Base-by-base conservation (phyloP, 1,284 basidiomycete species). In the Microbotryum scabiosae region DNA sequence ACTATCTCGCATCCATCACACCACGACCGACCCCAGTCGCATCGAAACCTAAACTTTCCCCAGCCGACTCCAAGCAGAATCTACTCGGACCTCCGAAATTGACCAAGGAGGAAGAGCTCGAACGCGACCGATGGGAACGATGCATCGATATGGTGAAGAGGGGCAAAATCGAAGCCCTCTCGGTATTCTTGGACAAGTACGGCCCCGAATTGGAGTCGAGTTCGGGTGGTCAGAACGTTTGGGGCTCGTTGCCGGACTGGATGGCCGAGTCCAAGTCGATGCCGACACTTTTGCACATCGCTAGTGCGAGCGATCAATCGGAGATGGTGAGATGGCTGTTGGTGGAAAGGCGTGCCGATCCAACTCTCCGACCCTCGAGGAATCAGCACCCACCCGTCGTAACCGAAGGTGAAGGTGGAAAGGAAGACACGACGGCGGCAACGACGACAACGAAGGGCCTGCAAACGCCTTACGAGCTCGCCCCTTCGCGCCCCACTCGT, bases 81-180 rank as follows among this genome's bases (percentile, higher is more conserved):
- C 51, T 61, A 45, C 78, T 80, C 2, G 82, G 80, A 63, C 77
- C 76, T 3, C 79, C 80, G 0, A 85, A 84, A 68, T 77, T 92
- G 5, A 81, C 83, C 0, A 85, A 85, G 65, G 89, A 90, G 70
- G 88, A 94, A 72, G 86, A 89, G 72, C 71, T 79, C 0, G 68
- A 82, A 20, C 82, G 85, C 5, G 88, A 90, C 60, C 87, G 87
- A 69, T 90, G 88, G 84, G 74, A 74, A 8, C 80, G 92, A 1
- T 76, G 94, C 2, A 78, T 91, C 18, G 92, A 97, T 55, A 97
- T 98, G 91, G 78, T 91, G 50, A 78, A 76, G 43, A 91, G 88
- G 75, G 91, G 90, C 20, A 83, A 88, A 16, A 71, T 93, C 18
- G 91, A 94, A 44, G 80, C 89, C 1, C 75, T 97, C 32, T 84